Percentiles rank a stretch among this genome's conserved stretches.
Conservation (phyloP, 2,329 filamentous ascomycete genomes). For the Xylariaceae sp. region DNA sequence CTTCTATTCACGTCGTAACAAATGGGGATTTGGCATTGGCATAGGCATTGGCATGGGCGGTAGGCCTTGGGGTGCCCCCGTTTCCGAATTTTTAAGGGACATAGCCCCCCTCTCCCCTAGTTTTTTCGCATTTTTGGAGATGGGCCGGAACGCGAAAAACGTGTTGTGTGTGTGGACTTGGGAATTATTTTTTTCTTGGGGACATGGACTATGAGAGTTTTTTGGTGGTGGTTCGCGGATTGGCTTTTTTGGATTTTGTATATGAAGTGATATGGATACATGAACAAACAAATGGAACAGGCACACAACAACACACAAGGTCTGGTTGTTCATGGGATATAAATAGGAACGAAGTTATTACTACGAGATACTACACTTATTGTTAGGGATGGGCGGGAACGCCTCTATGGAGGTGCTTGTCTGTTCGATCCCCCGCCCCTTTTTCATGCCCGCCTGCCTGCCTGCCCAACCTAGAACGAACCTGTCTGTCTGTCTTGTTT, state of each 20-base stretch:
- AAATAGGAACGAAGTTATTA: neutral
- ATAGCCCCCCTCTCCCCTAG: neutral
- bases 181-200: neutral
- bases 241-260: too few relatives aligned
- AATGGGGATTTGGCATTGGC: neutral
- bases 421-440: neutral
- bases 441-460: too few relatives aligned
- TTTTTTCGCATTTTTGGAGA: slow-evolving; percentile 7
- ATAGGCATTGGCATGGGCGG: neutral
- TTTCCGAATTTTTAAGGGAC: too few relatives aligned
- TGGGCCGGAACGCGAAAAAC: too few relatives aligned
- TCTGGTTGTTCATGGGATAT: too few relatives aligned
- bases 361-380: neutral
- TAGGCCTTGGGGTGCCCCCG: too few relatives aligned
- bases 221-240: too few relatives aligned
- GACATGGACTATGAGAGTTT: neutral
- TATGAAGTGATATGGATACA: neutral
- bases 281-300: neutral
- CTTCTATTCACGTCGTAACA: neutral
- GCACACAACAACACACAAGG: neutral
- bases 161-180: neutral
- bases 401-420: neutral
- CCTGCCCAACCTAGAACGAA: too few relatives aligned
- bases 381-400: neutral
- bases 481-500: too few relatives aligned